Evolutionary conservation across 345 rosid genomes (phyloP).

Genomic region (Hevea brasiliensis): DNA sequence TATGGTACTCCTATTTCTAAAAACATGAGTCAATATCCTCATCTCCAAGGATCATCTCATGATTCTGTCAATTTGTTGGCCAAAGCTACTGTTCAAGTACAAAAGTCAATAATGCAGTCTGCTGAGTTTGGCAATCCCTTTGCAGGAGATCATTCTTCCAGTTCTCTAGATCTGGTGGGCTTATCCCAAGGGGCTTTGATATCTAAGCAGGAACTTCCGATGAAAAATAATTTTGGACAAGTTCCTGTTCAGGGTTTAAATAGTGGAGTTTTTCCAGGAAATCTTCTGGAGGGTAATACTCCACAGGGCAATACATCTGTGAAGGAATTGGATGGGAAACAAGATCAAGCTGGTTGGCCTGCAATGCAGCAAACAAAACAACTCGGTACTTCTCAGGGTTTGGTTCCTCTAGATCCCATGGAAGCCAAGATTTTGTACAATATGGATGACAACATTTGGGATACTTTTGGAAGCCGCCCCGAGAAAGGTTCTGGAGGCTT

Average conservation of each 20-base stretch:
- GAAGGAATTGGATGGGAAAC: conserved; percentile 40
- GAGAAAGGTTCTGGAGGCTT: conserved; percentile 47
- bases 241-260: conserved; percentile 37
- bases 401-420: conserved; percentile 72
- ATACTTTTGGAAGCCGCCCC: conserved; percentile 57
- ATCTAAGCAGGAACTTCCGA: conserved; percentile 42
- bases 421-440: conserved; percentile 87
- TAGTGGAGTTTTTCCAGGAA: conserved; percentile 35
- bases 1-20: conserved; percentile 51
- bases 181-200: conserved; percentile 37
- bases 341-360: conserved; percentile 47
- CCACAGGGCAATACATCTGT: conserved; percentile 30
- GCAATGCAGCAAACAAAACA: conserved; percentile 40
- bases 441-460: conserved; percentile 78
- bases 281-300: conserved; percentile 30
- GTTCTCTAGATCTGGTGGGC: conserved; percentile 27
- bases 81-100: conserved; percentile 41
- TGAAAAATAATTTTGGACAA: conserved; percentile 39
- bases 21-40: conserved; percentile 14
- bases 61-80: conserved; percentile 24
- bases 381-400: conserved; percentile 36
- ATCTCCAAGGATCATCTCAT: conserved; percentile 24
- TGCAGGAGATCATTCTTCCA: conserved; percentile 33
- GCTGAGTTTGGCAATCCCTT: conserved; percentile 38
- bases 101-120: conserved; percentile 38